phyloP scores from a whole-genome alignment of 2,329 filamentous ascomycete genomes.

The Verticillium dahliae region DNA sequence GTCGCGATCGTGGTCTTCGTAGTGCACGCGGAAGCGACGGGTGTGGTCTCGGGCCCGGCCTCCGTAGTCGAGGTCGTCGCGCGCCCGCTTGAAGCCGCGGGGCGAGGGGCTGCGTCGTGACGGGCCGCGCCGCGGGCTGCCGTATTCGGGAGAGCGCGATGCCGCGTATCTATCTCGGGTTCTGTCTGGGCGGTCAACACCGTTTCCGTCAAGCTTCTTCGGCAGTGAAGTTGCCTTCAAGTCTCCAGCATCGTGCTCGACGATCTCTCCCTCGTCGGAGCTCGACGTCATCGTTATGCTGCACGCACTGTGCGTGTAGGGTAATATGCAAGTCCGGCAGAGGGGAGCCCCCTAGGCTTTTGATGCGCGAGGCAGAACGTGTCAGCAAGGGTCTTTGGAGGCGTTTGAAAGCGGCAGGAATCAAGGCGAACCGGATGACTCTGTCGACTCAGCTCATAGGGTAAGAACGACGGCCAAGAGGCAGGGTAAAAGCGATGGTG shows the following conservation, averaged over 20 bases:
- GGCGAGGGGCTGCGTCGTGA: constrained; percentile 51
- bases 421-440: constrained; percentile 14
- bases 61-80: constrained; percentile 52
- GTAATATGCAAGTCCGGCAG: constrained; percentile 5
- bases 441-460: constrained; percentile 13
- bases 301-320: not conserved
- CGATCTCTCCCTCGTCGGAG: constrained; percentile 83
- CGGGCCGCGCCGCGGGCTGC: constrained; percentile 34
- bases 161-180: constrained; percentile 53
- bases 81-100: constrained; percentile 59
- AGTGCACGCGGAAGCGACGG: constrained; percentile 54
- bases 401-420: constrained; percentile 9
- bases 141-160: constrained; percentile 48
- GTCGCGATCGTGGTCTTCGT: constrained; percentile 49
- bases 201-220: constrained; percentile 66
- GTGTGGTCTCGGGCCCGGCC: constrained; percentile 40
- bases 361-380: constrained; percentile 9
- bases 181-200: constrained; percentile 93
- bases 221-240: constrained; percentile 84
- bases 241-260: constrained; percentile 59
- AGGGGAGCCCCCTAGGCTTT: constrained; percentile 10
- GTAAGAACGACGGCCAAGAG: not conserved
- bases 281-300: constrained; percentile 35
- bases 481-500: not conserved
- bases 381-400: constrained; percentile 12